Evolutionary conservation across 108 stramenopile species (phyloP), one percentile per base, ranked within the genome.

Genomic region (Cyclotella sp.): DNA sequence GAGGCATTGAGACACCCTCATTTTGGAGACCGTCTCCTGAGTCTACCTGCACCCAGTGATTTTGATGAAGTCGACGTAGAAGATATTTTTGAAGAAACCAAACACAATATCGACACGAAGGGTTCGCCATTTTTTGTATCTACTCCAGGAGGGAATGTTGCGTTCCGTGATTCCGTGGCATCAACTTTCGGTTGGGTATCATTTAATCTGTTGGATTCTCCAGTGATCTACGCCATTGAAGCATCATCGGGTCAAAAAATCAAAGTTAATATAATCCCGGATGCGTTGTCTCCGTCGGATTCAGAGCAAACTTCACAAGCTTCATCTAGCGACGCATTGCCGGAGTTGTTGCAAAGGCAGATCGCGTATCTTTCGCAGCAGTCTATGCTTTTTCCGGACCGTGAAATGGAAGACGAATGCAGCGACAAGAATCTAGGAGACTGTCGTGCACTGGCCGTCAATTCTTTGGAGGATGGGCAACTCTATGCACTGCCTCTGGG

Each of bases 401-500:
- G 41, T 9, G 30, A 40, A 62, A 55, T 60, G 26, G 69, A 53
- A 43, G 79, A 74, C 6, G 72, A 59, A 9, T 73, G 73, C 42
- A 70, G 45, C 40, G 49, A 54, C 40, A 43, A 40, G 28, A 68
- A 63, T 7, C 19, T 22, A 24, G 55, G 55, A 24, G 55, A 81
- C 51, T 81, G 79, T 53, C 72, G 68, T 21, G 49, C 73, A 0
- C 21, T 70, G 47, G 66, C 44, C 22, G 53, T 81, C 27, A 67
- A 47, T 27, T 70, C 88, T 0, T 62, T 93, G 47, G 55, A 83
- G 19, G 85, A 70, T 84, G 94, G 94, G 9, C 88, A 95, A 44
- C 77, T 95, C 0, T 95, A 86, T 71, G 91, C 94, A 19, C 75
- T 95, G 65, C 91, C 90, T 21, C 53, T 93, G 26, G 88, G 90